These are phyloP conservation scores for Marchantia paleacea DNA, from an alignment of 225 moss, liverwort and hornwort species.

Conservation along the genomic window DNA sequence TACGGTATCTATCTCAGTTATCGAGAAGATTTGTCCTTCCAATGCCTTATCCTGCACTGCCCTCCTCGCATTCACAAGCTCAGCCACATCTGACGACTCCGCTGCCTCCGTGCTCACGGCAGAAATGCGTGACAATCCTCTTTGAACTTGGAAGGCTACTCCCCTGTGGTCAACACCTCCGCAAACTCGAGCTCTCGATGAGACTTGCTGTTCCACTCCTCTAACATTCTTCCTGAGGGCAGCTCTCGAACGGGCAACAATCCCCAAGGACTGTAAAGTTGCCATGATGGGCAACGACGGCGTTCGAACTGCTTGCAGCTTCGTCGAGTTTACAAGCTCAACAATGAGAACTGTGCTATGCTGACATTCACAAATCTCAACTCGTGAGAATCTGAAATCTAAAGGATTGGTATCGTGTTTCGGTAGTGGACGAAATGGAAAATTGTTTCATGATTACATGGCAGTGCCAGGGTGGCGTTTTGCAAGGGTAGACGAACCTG, in stretches of 20 bases:
- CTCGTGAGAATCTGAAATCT: neutral
- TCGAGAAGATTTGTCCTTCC: slow-evolving; percentile 41
- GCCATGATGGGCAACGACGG: slow-evolving; percentile 2
- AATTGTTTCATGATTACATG: neutral
- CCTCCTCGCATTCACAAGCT: slow-evolving; percentile 40
- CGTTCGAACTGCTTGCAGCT: neutral
- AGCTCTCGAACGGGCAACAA: neutral
- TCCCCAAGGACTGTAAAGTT: slow-evolving; percentile 4
- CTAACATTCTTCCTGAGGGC: neutral
- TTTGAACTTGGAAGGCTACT: neutral
- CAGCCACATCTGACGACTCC: slow-evolving; percentile 32
- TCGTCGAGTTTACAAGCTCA: no score
- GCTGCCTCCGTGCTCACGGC: slow-evolving; percentile 14
- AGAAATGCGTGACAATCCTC: neutral
- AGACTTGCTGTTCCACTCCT: neutral
- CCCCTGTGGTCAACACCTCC: neutral
- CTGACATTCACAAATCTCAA: neutral
- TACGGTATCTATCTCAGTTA: slow-evolving; percentile 54
- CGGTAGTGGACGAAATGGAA: neutral
- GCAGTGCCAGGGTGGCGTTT: slow-evolving; percentile 7
- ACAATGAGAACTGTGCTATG: no score
- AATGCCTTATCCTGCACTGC: slow-evolving; percentile 50
- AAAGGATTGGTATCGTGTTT: neutral
- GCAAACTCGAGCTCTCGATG: slow-evolving; percentile 8
- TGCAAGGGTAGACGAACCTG: neutral